These are phyloP conservation scores for Akanthomyces uredinophilus DNA, from an alignment of 2,329 filamentous ascomycete genomes.

Conservation along the genomic window DNA sequence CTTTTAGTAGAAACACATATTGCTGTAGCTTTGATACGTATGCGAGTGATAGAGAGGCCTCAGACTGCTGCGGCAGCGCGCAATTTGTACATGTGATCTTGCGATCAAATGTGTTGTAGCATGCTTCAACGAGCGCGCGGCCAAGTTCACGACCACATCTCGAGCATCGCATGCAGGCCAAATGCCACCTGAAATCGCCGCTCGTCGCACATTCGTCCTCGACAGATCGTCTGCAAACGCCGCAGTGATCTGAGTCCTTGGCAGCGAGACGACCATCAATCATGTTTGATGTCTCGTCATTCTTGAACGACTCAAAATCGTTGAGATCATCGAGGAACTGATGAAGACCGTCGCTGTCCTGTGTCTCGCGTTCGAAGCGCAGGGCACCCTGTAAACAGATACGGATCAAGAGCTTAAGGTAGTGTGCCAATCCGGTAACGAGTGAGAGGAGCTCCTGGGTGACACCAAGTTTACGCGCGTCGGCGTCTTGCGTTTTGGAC, in stretches of 20 bases:
- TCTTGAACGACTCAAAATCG: conserved; percentile 73
- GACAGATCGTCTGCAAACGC: conserved; percentile 75
- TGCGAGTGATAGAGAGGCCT: conserved; percentile 53
- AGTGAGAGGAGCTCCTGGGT: conserved; percentile 97
- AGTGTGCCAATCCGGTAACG: conserved; percentile 93
- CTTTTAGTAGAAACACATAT: conserved; percentile 87
- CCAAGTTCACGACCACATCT: conserved; percentile 62
- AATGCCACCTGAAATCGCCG: conserved; percentile 76
- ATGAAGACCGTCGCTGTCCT: conserved; percentile 68
- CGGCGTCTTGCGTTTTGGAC: conserved; percentile 89
- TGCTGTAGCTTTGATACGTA: conserved; percentile 83
- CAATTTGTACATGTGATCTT: conserved; percentile 69
- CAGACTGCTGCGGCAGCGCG: conserved; percentile 47
- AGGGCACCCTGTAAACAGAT: conserved; percentile 93
- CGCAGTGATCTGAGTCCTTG: conserved; percentile 79
- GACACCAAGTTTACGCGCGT: conserved; percentile 85
- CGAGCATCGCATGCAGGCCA: conserved; percentile 73
- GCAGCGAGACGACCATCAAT: conserved; percentile 64
- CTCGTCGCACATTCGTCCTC: conserved; percentile 86
- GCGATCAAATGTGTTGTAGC: conserved; percentile 63
- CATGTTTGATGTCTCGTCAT: conserved; percentile 61
- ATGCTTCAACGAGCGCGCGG: conserved; percentile 61
- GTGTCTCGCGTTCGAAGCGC: conserved; percentile 80
- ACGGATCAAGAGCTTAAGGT: conserved; percentile 92
- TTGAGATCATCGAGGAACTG: conserved; percentile 79